Evolutionary conservation across 352 stramenopile genomes (phyloP), one percentile per base, ranked within the genome.

Genomic region (Phytophthora quininea): DNA sequence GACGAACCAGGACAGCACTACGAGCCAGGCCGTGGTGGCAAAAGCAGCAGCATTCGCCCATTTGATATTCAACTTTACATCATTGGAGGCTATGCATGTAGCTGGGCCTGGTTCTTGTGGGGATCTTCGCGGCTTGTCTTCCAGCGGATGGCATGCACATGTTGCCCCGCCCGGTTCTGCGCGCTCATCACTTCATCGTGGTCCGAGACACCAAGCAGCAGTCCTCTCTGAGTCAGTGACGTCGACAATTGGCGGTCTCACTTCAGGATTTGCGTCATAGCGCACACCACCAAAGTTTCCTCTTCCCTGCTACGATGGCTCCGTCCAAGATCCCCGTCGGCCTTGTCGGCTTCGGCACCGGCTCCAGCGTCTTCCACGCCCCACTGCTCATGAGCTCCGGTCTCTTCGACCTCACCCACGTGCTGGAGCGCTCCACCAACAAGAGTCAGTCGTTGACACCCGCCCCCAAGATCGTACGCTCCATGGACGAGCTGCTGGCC

Each of bases 321-420:
- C 31, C 52, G 9, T 33, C 40, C 24, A 77, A 70, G 40, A 89
- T 91, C 64, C 54, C 38, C 46, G 83, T 90, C 9, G 85, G 85
- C 2, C 79, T 93, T 68, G 79, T 91, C 9, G 85, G 85, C 67
- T 93, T 90, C 60, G 85, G 85, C 68, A 86, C 77, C 1, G 85
- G 79, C 58, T 88, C 82, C 42, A 88, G 74, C 71, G 80, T 90
- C 45, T 93, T 93, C 74, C 85, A 93, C 60, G 78, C 82, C 53
- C 85, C 85, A 33, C 67, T 93, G 62, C 71, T 93, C 54, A 63
- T 83, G 62, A 89, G 80, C 64, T 82, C 73, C 12, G 74, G 73
- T 33, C 69, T 77, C 47, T 91, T 91, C 58, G 68, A 71, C n/a
- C 77, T 93, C 73, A 91, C 85, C 52, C 85, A 93, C 56, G 85